Evolutionary conservation across 139 green algal genomes (phyloP), one percentile per base, ranked within the genome.

Genomic region (Volvox reticuliferus): DNA sequence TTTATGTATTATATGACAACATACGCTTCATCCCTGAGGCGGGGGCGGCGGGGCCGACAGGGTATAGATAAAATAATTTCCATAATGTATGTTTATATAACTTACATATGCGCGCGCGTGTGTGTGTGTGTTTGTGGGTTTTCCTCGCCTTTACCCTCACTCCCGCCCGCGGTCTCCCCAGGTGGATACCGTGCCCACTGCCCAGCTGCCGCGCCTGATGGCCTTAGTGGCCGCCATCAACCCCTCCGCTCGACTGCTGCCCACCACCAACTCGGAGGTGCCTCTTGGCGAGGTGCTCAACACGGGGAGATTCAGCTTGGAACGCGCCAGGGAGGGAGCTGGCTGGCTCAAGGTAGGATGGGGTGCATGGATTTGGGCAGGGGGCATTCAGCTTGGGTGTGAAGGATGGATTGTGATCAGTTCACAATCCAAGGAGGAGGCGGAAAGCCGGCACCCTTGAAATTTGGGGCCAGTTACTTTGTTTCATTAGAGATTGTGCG

Each of bases 291-390:
- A 94, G 77, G 92, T 97, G 37, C 14, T 98, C 2, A 69, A 82
- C 82, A 92, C 96, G 28, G 91, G 94, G 0, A 89, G 94, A 0
- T 98, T 98, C 92, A 91, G 90, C 85, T 86, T 97, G 69, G 95
- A 98, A 69, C 86, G 92, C 30, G 96, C 96, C 12, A 79, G 89
- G 19, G 35, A 93, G 33, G 83, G 87, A 21, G 88, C 97, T 12
- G 97, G 96, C 28, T 98, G 97, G 97, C 92, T 97, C 35, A 88
- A 96, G 91, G 91, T 86, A 33, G 12, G 94, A 20, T 44, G 44
- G 55, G 63, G 62, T 26, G 63, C 0, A 90, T 55, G 44, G 44
- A 9, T 55, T 55, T 55, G 88, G 68, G 82, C 22, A 69, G 62
- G 62, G 17, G 62, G 19, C 17, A 17, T 69, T 17, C 62, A 69